Evolutionary conservation across 1,284 basidiomycete species (phyloP).

Genomic region (Sanghuangporus weigelae): DNA sequence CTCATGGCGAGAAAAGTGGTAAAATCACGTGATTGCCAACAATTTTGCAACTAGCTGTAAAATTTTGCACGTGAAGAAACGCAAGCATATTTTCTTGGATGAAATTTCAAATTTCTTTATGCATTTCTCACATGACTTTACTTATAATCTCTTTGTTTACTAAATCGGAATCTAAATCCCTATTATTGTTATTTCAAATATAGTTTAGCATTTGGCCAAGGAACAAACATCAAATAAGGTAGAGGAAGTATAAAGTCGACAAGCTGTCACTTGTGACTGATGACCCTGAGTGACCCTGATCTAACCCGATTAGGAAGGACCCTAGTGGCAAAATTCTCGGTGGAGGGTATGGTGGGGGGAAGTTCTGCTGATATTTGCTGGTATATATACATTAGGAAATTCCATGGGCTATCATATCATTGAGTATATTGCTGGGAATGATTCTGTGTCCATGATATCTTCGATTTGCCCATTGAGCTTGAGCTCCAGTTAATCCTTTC

Average conservation of each 20-base stretch:
- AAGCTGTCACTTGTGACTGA: background rate
- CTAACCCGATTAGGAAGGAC: background rate
- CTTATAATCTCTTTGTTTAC: too few species aligned
- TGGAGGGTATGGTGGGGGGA: background rate
- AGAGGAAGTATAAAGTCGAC: background rate
- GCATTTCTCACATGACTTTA: too few species aligned
- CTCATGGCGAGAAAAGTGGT: too few species aligned
- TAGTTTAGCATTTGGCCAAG: too few species aligned
- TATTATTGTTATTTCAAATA: too few species aligned
- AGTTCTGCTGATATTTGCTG: background rate
- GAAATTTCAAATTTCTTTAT: too few species aligned
- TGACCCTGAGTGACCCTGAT: background rate
- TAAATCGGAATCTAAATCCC: too few species aligned
- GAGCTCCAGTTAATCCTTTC: constrained; percentile 14
- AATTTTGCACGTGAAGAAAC: too few species aligned
- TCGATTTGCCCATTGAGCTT: constrained; percentile 14
- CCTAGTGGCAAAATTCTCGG: background rate
- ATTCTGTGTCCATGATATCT: constrained; percentile 16
- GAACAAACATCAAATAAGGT: too few species aligned
- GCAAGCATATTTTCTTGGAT: too few species aligned
- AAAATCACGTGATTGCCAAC: too few species aligned
- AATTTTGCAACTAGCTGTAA: too few species aligned
- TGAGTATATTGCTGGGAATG: constrained; percentile 1
- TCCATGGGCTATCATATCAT: background rate
- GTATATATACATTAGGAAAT: background rate